Conservation (phyloP, 345 rosid genomes). For the Brassica napus region DNA sequence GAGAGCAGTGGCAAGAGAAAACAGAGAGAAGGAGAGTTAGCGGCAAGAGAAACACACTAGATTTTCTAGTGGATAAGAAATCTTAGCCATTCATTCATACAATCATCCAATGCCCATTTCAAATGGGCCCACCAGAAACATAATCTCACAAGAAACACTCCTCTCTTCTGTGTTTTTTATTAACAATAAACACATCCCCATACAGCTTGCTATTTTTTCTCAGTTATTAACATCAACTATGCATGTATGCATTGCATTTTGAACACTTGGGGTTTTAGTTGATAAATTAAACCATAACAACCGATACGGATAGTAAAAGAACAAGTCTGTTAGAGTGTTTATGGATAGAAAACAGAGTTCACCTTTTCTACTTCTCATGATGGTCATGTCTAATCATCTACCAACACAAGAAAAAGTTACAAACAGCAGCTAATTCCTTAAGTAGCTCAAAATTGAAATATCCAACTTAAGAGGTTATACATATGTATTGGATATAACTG, state of each 20-base stretch:
- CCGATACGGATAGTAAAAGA: background rate
- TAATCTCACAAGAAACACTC: background rate
- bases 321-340: background rate
- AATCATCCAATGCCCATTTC: background rate
- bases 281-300: background rate
- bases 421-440: background rate
- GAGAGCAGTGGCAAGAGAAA: background rate
- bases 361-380: background rate
- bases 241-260: background rate
- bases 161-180: background rate
- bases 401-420: background rate
- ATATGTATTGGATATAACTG: background rate
- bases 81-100: background rate
- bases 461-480: background rate
- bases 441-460: background rate
- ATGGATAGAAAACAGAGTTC: background rate
- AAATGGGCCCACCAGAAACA: background rate
- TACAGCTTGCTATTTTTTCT: background rate
- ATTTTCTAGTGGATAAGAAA: slow-evolving; percentile 1
- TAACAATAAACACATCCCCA: background rate
- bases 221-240: background rate
- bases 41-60: background rate
- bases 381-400: background rate
- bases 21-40: background rate
- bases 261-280: background rate